Conservation (phyloP, 202 grass and related monocot genomes). For the Dendrocalamus latiflorus region DNA sequence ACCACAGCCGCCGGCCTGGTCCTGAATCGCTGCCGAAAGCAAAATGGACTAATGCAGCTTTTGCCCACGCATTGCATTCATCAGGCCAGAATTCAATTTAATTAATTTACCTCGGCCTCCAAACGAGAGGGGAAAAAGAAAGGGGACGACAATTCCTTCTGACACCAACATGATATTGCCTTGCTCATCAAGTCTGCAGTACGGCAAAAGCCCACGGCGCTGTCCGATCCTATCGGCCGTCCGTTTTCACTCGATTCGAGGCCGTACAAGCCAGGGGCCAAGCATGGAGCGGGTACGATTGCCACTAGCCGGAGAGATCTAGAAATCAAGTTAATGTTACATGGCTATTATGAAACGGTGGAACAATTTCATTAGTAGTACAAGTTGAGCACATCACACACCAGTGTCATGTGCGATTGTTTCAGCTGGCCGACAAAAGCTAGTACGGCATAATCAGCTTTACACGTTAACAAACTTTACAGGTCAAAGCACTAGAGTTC, state of each 20-base stretch:
- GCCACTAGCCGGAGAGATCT: not conserved
- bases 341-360: not conserved
- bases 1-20: not conserved
- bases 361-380: not conserved
- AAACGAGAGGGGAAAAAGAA: too few relatives aligned
- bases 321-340: not conserved
- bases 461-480: not conserved
- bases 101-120: not conserved
- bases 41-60: constrained; percentile 21
- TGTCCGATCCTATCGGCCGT: constrained; percentile 16
- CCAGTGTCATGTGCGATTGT: not conserved
- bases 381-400: not conserved
- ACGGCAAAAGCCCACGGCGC: not conserved
- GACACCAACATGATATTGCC: constrained; percentile 29
- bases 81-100: not conserved
- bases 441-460: not conserved
- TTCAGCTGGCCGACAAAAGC: not conserved
- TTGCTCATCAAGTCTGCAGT: constrained; percentile 30
- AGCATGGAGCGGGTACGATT: not conserved
- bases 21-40: not conserved
- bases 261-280: constrained; percentile 1
- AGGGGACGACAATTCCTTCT: not conserved
- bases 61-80: not conserved
- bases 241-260: constrained; percentile 7
- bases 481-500: not conserved